Evolutionary conservation across 257 asterid species (phyloP).

Genomic region (Solanum chiquidenum): DNA sequence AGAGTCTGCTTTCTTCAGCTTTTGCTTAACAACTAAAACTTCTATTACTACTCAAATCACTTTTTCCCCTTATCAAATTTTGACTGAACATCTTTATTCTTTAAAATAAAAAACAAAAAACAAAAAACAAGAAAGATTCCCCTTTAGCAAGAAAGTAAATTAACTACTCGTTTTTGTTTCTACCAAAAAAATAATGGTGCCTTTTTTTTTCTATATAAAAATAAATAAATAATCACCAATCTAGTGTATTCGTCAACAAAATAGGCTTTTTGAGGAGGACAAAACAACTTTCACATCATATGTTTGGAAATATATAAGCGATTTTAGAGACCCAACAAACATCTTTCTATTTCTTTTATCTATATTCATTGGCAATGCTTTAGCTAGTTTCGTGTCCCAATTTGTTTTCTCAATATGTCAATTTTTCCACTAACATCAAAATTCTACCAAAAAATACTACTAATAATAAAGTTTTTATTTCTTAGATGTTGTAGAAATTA

Average conservation of each 20-base stretch:
- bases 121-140: not conserved
- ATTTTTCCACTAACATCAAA: not conserved
- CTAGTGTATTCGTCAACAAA: not conserved
- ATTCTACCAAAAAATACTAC: not conserved
- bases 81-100: not conserved
- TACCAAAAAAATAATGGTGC: not conserved
- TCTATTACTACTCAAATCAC: not conserved
- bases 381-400: not conserved
- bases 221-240: not conserved
- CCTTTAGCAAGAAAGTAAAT: not conserved
- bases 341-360: not conserved
- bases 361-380: not conserved
- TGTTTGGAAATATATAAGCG: not conserved
- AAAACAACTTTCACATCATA: not conserved
- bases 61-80: not conserved
- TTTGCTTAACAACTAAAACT: not conserved
- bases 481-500: not conserved
- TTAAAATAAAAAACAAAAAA: not conserved
- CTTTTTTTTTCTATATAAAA: not conserved
- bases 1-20: not conserved
- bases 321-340: not conserved
- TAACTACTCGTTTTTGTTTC: not conserved
- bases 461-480: not conserved
- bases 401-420: not conserved
- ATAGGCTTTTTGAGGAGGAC: not conserved